Base-by-base conservation (phyloP, 345 rosid genomes). In the Gossypioides kirkii region DNA sequence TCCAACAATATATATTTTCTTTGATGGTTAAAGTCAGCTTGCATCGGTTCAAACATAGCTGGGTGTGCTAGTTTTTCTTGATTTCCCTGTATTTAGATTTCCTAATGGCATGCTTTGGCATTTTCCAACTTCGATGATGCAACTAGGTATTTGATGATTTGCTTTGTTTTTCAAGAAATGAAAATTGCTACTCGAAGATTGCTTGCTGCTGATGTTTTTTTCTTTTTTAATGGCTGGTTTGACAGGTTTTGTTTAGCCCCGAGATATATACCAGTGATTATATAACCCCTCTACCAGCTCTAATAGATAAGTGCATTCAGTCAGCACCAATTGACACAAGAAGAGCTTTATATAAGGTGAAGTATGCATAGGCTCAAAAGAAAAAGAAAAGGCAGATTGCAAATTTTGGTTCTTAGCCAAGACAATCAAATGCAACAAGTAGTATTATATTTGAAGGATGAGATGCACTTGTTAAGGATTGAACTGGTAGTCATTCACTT, bases 281-380 rank as follows among this genome's bases (percentile, higher is more conserved):
- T 66, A 54, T 84, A 26, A 88, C 95, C 78, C 85, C 98, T 71
- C 86, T 92, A 78, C 96, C 98, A 63, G 91, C 75, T 70, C 92
- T 94, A 41, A 89, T 94, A 78, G 98, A 94, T 84, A 92, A 89
- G 73, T 94, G 98, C 75, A 94, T 92, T 55, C 98, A 92, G 78
- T 94, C 98, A 78, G 96, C 99, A 23, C 99, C 99, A 23, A 95
- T 92, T 77, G 99, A 95, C 81, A 95, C 99, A 42, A 88, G 98
- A 74, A 83, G 99, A 86, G 96, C 99, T 60, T 86, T 95, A 78
- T 95, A 95, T 77, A 95, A 95, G 98, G 99, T 92, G 70, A 70
- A 46, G 23, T 80, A 63, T 55, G 16, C 18, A 49, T 60, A 11
- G 17, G 49, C 49, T 38, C 8, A 69, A 26, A n/a, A 22, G 64